Conservation (phyloP, 2,329 filamentous ascomycete species). For the Colletotrichum noveboracense region DNA sequence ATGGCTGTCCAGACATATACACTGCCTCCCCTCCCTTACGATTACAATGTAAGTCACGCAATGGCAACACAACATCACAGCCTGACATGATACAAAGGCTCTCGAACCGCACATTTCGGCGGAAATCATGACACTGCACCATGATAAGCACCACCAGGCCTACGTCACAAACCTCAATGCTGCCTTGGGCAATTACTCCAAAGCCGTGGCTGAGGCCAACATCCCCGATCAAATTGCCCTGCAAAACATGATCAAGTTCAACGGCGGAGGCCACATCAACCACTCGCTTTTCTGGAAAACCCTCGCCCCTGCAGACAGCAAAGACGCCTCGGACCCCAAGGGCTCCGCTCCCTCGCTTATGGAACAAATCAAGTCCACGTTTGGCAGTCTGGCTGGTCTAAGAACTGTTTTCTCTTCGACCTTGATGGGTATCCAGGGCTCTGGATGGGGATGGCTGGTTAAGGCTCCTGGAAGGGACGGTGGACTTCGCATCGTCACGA, state of each 20-base stretch:
- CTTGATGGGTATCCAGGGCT: constrained; percentile 77
- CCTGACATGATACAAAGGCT: constrained; percentile 48
- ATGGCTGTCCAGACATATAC: constrained; percentile 45
- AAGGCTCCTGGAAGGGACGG: constrained; percentile 55
- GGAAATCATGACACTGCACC: constrained; percentile 83
- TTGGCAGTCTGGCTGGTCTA: constrained; percentile 71
- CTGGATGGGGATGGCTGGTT: constrained; percentile 89
- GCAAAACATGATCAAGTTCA: constrained; percentile 68
- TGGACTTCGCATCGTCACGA: constrained; percentile 73
- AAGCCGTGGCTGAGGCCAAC: constrained; percentile 62
- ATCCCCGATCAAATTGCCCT: constrained; percentile 70
- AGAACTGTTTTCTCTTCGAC: constrained; percentile 67
- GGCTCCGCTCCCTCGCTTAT: constrained; percentile 60
- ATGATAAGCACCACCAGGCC: constrained; percentile 79
- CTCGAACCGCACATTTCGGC: constrained; percentile 76
- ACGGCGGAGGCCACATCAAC: constrained; percentile 92
- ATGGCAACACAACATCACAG: rapidly evolving
- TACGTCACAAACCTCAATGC: constrained; percentile 78
- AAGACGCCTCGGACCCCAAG: constrained; percentile 57
- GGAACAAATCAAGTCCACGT: constrained; percentile 66
- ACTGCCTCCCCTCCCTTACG: constrained; percentile 71
- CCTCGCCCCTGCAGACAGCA: constrained; percentile 65
- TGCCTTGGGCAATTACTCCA: constrained; percentile 27
- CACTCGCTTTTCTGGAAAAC: constrained; percentile 94
- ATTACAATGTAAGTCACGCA: constrained; percentile 67